phyloP scores from a whole-genome alignment of 2,329 filamentous ascomycete genomes.

The Microcyclosporella mali region DNA sequence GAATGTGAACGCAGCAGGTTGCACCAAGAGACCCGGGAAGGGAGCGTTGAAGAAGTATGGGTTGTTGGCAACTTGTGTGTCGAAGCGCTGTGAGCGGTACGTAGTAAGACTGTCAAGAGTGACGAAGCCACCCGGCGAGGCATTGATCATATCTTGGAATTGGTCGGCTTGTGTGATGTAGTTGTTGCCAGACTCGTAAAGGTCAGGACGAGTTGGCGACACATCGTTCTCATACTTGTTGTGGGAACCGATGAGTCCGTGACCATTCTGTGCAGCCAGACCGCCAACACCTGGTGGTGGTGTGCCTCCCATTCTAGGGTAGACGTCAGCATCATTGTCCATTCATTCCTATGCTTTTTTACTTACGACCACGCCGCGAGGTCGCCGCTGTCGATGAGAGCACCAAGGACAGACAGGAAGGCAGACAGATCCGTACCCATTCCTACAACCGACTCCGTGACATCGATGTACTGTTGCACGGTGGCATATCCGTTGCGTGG shows the following conservation, averaged over 20 bases:
- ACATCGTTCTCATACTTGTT: conserved; percentile 35
- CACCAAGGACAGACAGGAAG: conserved; percentile 15
- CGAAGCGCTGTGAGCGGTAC: conserved; percentile 17
- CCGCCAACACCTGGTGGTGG: conserved; percentile 9
- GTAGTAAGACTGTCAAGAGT: conserved; percentile 13
- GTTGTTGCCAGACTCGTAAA: conserved; percentile 28
- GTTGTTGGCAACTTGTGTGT: conserved; percentile 25
- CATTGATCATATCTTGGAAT: conserved; percentile 27
- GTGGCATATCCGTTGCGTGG: conserved; percentile 28
- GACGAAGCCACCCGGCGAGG: conserved; percentile 16
- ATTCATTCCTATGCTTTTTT: no score
- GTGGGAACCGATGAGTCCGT: conserved; percentile 24
- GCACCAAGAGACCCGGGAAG: conserved; percentile 26
- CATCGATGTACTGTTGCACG: conserved; percentile 25
- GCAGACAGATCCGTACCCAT: conserved; percentile 30
- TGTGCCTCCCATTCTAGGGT: conserved; percentile 16
- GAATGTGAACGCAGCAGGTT: conserved; percentile 25
- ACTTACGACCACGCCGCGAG: conserved; percentile 8
- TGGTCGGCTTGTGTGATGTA: conserved; percentile 21
- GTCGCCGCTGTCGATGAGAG: conserved; percentile 12
- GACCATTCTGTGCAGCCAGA: conserved; percentile 4
- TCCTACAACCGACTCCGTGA: conserved; percentile 26
- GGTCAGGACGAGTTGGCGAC: conserved; percentile 30
- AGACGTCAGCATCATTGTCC: no score
- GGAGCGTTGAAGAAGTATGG: conserved; percentile 32